Evolutionary conservation across 768 basidiomycete species (phyloP), one percentile per base, ranked within the genome.

Genomic region (Exidia glandulosa): DNA sequence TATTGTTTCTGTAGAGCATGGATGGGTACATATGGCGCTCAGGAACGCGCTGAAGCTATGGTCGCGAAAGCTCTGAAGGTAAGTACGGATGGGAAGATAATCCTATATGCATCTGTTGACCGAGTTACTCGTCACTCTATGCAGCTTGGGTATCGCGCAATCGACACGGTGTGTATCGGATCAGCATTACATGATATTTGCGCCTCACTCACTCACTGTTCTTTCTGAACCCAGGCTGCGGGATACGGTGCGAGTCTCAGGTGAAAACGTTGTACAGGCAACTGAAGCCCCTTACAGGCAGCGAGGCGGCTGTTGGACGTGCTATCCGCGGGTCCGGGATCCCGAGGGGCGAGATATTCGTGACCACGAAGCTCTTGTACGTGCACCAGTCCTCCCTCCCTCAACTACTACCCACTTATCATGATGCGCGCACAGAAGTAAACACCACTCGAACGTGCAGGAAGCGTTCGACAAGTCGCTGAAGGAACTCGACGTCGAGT

Each of bases 271-370:
- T n/a, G n/a, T n/a, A n/a, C n/a, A 4, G 30, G 7, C 25, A n/a
- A 7, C 50, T 29, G 6, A 54, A n/a, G n/a, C 7, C 4, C 27
- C 25, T 1, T 29, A n/a, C 30, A 74, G 83, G 72, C 57, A 93
- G 91, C 68, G 88, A 94, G 72, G 74, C 76, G 37, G 88, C 90
- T 71, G 92, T 94, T 50, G 92, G 91, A 16, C 30, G 25, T 50
- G 36, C 29, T 66, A 70, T 30, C n/a, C 59, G 36, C 10, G 48
- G 14, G 12, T 78, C 76, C 30, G 74, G 73, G 0, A 69, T 80
- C n/a, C 74, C 78, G 4, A 72, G 79, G 47, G 68, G 67, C 29
- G 72, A 78, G 29, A 70, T 82, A 34, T 82, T 75, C 66, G 63
- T 82, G 12, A 79, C 79, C 5, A 82, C 82, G 16, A 83, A 83